phyloP scores from a whole-genome alignment of 2,329 filamentous ascomycete species.

The Cladosporium austrohemisphaericum region DNA sequence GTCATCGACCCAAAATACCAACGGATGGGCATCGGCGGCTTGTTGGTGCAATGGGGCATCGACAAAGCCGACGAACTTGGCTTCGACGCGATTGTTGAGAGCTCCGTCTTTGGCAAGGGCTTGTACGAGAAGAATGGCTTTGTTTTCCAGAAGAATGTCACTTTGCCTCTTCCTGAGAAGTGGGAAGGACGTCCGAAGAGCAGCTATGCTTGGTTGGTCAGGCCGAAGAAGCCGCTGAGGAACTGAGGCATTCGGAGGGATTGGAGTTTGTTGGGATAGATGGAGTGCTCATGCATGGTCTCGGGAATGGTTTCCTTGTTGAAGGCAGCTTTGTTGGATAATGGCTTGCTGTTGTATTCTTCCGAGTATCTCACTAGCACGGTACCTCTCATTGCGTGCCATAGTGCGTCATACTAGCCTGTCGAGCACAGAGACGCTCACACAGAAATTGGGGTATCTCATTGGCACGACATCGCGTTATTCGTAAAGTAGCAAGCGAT shows the following conservation, averaged over 20 bases:
- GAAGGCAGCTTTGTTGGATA: neutral
- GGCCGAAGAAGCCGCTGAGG: constrained; percentile 21
- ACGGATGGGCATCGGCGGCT: constrained; percentile 25
- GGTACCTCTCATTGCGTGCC: too few species aligned
- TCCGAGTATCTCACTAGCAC: too few species aligned
- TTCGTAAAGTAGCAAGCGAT: too few species aligned
- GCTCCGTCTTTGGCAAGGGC: constrained; percentile 26
- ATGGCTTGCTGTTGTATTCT: too few species aligned
- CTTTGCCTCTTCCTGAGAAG: constrained; percentile 18
- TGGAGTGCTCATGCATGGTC: constrained; percentile 2
- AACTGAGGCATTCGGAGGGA: neutral
- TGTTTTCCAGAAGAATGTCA: constrained; percentile 26
- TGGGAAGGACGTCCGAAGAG: constrained; percentile 20
- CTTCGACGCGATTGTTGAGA: constrained; percentile 30
- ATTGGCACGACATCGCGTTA: too few species aligned
- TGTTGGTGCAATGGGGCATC: constrained; percentile 29
- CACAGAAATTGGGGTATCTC: too few species aligned
- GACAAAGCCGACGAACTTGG: constrained; percentile 28
- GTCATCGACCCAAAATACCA: constrained; percentile 30
- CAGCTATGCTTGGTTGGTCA: constrained; percentile 27
- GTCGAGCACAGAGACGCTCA: too few species aligned
- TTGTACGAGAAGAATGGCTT: constrained; percentile 33
- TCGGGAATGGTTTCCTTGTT: neutral
- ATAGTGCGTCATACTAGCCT: too few species aligned
- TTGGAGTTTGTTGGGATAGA: neutral